Evolutionary conservation across 352 stramenopile species (phyloP), one percentile per base, ranked within the genome.

Genomic region (Globisporangium perplexum): DNA sequence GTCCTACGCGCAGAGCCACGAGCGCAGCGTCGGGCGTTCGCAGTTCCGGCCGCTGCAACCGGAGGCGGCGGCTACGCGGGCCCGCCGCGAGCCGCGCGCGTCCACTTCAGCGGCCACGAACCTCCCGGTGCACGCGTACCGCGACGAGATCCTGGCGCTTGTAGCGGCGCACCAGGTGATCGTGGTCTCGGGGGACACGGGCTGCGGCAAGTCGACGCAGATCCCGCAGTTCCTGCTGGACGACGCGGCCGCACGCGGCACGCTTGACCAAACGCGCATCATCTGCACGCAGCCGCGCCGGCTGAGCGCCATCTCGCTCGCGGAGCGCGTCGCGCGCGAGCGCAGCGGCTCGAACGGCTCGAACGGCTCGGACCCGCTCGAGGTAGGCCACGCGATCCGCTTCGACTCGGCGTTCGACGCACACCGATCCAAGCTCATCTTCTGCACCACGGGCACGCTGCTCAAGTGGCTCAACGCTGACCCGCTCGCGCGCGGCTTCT

Each of bases 361-460:
- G 17, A 44, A 58, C 14, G 53, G 53, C 17, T 52, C 53, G 20
- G 39, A 50, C 18, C 55, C 55, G 47, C 43, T 50, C 18, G 75
- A 92, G 48, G 79, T 98, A 10, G 93, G 93, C n/a, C 96, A 98
- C 64, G 78, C 83, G 1, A 96, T 98, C 46, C 83, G 94, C 0
- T 86, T 98, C 24, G 93, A 98, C 63, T 83, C 74, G 41, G 80
- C 74, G 15, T 81, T 82, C 51, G 81, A 86, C 46, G 60, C 74
- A 7, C 52, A 86, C 26, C 67, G 84, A 36, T 98, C 95, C 35
- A 86, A 96, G 23, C 74, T 99, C 10, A 83, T 99, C 28, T 99
- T 99, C 68, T 98, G 91, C 63, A 99, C 97, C n/a, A 99, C 96
- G 5, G 97, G 83, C n/a, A 90, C 79, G 55, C 68, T 97, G 35